Evolutionary conservation across 192 early-diverging fungal species (phyloP).

Genomic region (Funneliformis mosseae): DNA sequence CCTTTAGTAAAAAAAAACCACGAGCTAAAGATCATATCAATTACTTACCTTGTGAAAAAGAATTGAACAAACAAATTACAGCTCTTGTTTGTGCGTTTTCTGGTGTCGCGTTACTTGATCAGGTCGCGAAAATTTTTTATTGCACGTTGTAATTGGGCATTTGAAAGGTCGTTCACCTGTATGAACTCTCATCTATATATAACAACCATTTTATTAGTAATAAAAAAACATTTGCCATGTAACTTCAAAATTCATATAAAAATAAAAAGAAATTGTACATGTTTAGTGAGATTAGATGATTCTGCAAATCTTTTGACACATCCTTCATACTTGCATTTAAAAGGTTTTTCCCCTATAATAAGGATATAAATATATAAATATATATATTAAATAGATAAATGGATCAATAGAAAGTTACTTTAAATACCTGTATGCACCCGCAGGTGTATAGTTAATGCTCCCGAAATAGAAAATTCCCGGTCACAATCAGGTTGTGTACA

Average conservation of each 20-base stretch:
- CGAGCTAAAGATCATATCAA: too few relatives aligned
- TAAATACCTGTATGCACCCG: conserved; percentile 62
- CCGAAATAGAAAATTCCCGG: conserved; percentile 68
- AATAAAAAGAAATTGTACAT: conserved; percentile 38
- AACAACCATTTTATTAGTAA: neutral
- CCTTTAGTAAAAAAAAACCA: neutral
- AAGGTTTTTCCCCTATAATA: conserved; percentile 52
- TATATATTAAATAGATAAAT: neutral
- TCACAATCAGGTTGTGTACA: conserved; percentile 66
- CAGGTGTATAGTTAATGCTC: conserved; percentile 69
- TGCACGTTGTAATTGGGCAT: conserved; percentile 54
- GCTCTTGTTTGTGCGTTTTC: conserved; percentile 22
- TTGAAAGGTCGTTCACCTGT: conserved; percentile 72
- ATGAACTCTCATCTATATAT: conserved; percentile 54
- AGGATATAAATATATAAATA: neutral
- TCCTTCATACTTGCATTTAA: conserved; percentile 53
- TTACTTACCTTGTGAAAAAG: too few relatives aligned
- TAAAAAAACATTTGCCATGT: too few relatives aligned
- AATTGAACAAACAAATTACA: neutral
- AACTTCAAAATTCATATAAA: neutral
- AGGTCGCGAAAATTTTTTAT: conserved; percentile 54
- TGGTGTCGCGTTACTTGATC: conserved; percentile 47
- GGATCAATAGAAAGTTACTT: neutral
- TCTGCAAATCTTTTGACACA: conserved; percentile 61
- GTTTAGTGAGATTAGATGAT: conserved; percentile 58